Base-by-base conservation (phyloP, 1,139 yeast genomes). In the Blastobotrys elegans region DNA sequence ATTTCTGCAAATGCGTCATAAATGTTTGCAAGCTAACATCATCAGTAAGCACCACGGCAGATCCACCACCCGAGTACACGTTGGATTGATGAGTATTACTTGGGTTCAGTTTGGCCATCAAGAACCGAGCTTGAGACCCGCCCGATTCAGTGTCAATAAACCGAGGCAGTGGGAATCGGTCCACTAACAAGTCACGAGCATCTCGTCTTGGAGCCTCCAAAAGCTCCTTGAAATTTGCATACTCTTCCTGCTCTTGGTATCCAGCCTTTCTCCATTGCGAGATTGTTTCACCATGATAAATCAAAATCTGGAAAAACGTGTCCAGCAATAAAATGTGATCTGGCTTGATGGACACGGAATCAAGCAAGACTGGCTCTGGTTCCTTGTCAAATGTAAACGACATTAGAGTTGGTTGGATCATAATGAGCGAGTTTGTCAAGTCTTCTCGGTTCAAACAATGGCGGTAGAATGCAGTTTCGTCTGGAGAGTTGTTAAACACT, bases 251-350 rank as follows among this genome's bases (percentile, higher is more conserved):
- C 54, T 89, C 89, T 69, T 92, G 96, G 66, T 89, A 92, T 4
- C 96, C 94, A 13, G 90, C 92, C 65, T 87, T 88, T 68, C 97
- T 81, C 98, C 98, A 92, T 62, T 84, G 88, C 7, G 97, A 95
- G 58, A 94, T 83, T 36, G 95, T 86, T 63, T 84, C 88, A 61
- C 98, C 98, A 61, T 88, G 97, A 76, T 84, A 92, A 55, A 92
- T 90, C 61, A 92, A 82, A 54, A 94, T 88, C 66, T 88, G 96
- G 84, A 92, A 92, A 70, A 90, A 92, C 1, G 97, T 92, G 68
- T 92, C 98, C 60, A 92, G 76, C 56, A 92, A 75, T 59, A 92
- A 73, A 50, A 92, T 88, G 40, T 86, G 79, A 66, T 92, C 96
- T 47, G 94, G 94, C 62, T 84, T 84, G 60, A 92, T 83, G 10